Evolutionary conservation across 768 basidiomycete species (phyloP).

Genomic region (Mycena rosella): DNA sequence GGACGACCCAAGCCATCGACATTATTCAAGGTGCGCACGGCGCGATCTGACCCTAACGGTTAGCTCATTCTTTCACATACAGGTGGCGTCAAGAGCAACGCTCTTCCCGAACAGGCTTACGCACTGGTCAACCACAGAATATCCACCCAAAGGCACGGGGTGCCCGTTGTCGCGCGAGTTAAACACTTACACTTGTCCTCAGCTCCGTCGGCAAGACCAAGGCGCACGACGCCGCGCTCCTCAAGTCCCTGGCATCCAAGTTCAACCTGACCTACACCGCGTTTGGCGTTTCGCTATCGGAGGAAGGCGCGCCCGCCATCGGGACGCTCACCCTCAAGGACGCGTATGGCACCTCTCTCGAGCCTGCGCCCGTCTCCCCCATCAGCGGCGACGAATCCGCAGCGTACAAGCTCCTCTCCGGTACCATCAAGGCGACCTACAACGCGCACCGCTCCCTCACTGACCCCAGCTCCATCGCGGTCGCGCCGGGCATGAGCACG

Average conservation of each 20-base stretch:
- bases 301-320: slow-evolving; percentile 46
- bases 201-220: slow-evolving; percentile 61
- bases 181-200: not conserved
- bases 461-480: slow-evolving; percentile 47
- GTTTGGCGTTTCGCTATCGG: slow-evolving; percentile 61
- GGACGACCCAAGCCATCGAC: slow-evolving; percentile 86
- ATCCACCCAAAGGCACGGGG: slow-evolving; percentile 64
- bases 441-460: slow-evolving; percentile 59
- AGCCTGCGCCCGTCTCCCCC: slow-evolving; percentile 78
- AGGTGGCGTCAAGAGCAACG: slow-evolving; percentile 82
- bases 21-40: slow-evolving; percentile 55
- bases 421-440: slow-evolving; percentile 74
- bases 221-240: slow-evolving; percentile 58
- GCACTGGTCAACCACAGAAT: slow-evolving; percentile 83
- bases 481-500: slow-evolving; percentile 68
- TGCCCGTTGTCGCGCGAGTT: too few relatives aligned
- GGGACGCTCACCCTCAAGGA: slow-evolving; percentile 67
- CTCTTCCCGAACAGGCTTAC: slow-evolving; percentile 80
- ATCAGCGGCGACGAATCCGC: slow-evolving; percentile 53
- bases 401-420: slow-evolving; percentile 67
- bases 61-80: not conserved
- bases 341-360: slow-evolving; percentile 62
- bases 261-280: slow-evolving; percentile 72
- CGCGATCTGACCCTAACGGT: not conserved
- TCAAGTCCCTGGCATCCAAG: slow-evolving; percentile 60